phyloP scores from a whole-genome alignment of 2,329 filamentous ascomycete species.

The Diaporthe capsici region DNA sequence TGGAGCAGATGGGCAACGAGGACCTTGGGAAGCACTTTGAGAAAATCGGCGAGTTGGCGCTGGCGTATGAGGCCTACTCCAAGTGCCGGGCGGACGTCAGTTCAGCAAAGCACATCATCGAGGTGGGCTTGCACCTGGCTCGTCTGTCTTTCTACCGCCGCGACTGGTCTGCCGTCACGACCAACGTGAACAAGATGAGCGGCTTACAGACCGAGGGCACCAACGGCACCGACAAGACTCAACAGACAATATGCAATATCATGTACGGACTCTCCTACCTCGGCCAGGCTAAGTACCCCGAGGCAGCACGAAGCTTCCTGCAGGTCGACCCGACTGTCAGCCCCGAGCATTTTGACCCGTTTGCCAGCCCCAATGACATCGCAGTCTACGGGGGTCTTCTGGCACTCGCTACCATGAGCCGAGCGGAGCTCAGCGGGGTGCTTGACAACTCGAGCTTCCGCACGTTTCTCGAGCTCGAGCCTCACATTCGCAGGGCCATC shows the following conservation, averaged over 20 bases:
- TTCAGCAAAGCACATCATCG: constrained; percentile 84
- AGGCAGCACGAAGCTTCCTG: constrained; percentile 82
- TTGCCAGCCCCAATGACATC: constrained; percentile 88
- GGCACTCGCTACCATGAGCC: constrained; percentile 90
- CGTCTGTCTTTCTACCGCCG: constrained; percentile 81
- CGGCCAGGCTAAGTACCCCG: constrained; percentile 61
- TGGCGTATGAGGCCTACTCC: constrained; percentile 82
- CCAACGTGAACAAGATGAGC: constrained; percentile 74
- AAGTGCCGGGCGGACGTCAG: constrained; percentile 94
- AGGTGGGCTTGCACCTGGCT: constrained; percentile 85
- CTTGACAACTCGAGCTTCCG: constrained; percentile 87
- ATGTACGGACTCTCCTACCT: constrained; percentile 66
- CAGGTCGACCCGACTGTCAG: constrained; percentile 65
- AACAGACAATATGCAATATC: constrained; percentile 67
- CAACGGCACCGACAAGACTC: constrained; percentile 64
- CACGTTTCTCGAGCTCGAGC: constrained; percentile 90
- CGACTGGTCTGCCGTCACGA: constrained; percentile 80
- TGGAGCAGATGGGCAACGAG: constrained; percentile 87
- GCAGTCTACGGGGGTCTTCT: constrained; percentile 93
- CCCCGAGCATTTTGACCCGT: constrained; percentile 74
- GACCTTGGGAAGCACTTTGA: constrained; percentile 90
- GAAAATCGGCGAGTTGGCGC: constrained; percentile 78
- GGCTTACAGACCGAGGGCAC: constrained; percentile 60
- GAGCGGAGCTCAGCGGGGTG: constrained; percentile 78
- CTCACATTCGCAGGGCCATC: constrained; percentile 93